Base-by-base conservation (phyloP, 164 flowering plant genomes). In the grape (Vitis vinifera) region DNA sequence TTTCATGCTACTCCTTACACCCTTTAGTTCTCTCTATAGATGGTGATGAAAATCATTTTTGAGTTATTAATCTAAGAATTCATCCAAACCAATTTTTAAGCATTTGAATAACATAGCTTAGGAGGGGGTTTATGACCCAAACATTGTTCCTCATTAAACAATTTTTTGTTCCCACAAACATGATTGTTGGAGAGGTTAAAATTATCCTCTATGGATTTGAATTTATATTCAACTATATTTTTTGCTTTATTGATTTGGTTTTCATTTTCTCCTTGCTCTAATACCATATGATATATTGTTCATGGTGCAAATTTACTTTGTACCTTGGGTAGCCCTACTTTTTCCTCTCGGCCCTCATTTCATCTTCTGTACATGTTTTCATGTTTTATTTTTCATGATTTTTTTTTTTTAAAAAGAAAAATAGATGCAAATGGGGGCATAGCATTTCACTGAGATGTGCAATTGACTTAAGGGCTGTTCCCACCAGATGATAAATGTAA, bases 21-120 rank as follows among this genome's bases (percentile, higher is more conserved):
- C 2, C 56, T 30, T n/a, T 8, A n/a, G 9, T 9, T 63, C 10
- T 12, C 63, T 56, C 16, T 17, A 53, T 49, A 66, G 89, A 82
- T 83, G 88, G 58, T 81, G 88, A 85, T 80, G 85, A 86, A 77
- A 86, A 82, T 19, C 59, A 65, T 19, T 51, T 62, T 67, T 44
- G 23, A 10, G 67, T 55, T 59, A 77, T 71, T 12, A 5, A 59
- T 58, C 71, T 17, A 31, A 49, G 52, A 68, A 31, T 17, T 58
- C 27, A 16, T 58, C 44, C 15, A 48, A 66, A 14, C 51, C 63
- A 29, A 37, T n/a, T 19, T 51, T 65, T 68, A 56, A 63, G 8
- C 29, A 31, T 55, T 63, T 59, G 64, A 83, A 79, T 81, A 77
- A 83, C 71, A 60, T 77, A 65, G 53, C 30, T 66, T 55, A 31